These are phyloP conservation scores for Ophiostoma populinum DNA, from an alignment of 2,329 filamentous ascomycete species.

Conservation along the genomic window DNA sequence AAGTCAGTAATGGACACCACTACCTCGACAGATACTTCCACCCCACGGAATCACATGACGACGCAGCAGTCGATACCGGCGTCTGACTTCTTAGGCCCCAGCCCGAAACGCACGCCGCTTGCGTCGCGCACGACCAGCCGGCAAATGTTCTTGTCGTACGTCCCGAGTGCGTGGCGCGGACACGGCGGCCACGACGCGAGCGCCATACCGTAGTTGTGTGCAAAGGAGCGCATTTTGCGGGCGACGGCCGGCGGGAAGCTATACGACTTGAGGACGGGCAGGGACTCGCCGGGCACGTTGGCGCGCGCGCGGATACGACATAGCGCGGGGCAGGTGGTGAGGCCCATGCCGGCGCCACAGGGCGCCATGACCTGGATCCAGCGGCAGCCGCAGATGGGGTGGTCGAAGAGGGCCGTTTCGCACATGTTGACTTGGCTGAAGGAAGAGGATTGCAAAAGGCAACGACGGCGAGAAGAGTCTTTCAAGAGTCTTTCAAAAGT, in stretches of 20 bases:
- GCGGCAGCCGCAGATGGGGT: constrained; percentile 31
- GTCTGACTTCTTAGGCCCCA: constrained; percentile 24
- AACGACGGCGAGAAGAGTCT: not conserved
- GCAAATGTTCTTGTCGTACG: constrained; percentile 30
- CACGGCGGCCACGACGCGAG: constrained; percentile 15
- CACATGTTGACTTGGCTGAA: constrained; percentile 24
- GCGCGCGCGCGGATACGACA: constrained; percentile 11
- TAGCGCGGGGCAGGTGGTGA: constrained; percentile 29
- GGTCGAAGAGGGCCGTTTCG: constrained; percentile 27
- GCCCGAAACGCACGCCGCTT: constrained; percentile 29
- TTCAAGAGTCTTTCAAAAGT: not conserved
- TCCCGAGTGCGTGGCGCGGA: constrained; percentile 23
- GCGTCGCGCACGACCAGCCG: constrained; percentile 28
- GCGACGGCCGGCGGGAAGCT: too few relatives aligned
- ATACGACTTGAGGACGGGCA: too few relatives aligned
- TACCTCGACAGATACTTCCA: too few relatives aligned
- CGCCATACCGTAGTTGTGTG: too few relatives aligned
- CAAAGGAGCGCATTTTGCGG: constrained; percentile 15
- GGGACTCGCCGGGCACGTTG: constrained; percentile 18
- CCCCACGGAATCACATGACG: too few relatives aligned
- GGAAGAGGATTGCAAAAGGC: not conserved
- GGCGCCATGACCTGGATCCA: constrained; percentile 31
- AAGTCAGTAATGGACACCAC: too few relatives aligned
- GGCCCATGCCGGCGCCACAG: constrained; percentile 32
- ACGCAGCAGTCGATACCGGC: constrained; percentile 21